These are phyloP conservation scores for Castanea crenata DNA, from an alignment of 306 rosid species.

Conservation along the genomic window DNA sequence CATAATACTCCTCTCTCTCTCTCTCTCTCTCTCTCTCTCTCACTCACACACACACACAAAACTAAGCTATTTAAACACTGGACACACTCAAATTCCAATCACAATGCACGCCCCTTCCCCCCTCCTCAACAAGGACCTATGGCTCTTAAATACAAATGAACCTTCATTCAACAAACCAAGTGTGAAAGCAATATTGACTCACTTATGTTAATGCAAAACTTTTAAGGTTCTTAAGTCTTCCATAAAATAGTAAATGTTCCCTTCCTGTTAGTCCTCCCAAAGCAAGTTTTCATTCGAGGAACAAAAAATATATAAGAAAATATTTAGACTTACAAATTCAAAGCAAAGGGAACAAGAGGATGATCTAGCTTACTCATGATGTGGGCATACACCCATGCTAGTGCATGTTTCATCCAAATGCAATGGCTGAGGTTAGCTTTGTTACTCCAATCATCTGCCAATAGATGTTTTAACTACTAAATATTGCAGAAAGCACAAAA, in stretches of 20 bases:
- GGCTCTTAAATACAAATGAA: not conserved
- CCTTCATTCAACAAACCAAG: not conserved
- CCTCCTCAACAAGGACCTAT: not conserved
- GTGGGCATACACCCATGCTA: slow-evolving; percentile 95
- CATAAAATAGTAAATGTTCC: slow-evolving; percentile 85
- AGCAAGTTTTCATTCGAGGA: slow-evolving; percentile 49
- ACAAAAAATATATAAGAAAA: not conserved
- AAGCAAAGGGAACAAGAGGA: not conserved
- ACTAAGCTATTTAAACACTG: too few relatives aligned
- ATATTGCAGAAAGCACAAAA: not conserved
- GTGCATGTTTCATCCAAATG: slow-evolving; percentile 75
- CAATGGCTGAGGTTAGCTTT: slow-evolving; percentile 70
- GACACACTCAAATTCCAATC: not conserved
- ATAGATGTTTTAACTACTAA: slow-evolving; percentile 1
- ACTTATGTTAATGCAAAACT: slow-evolving; percentile 68
- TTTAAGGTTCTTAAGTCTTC: slow-evolving; percentile 81
- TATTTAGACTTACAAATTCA: not conserved
- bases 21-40: too few relatives aligned
- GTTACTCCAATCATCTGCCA: slow-evolving; percentile 85
- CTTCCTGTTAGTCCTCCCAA: slow-evolving; percentile 82
- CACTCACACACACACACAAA: too few relatives aligned
- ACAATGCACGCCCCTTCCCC: too few relatives aligned
- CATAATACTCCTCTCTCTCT: too few relatives aligned
- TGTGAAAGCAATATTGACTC: slow-evolving; percentile 23
- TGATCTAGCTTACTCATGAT: slow-evolving; percentile 63